A percentile compares a stretch with the other conserved stretches of the same genome.
Evolutionary conservation across 306 rosid species (phyloP).

Genomic region (Hippophae tibetana): DNA sequence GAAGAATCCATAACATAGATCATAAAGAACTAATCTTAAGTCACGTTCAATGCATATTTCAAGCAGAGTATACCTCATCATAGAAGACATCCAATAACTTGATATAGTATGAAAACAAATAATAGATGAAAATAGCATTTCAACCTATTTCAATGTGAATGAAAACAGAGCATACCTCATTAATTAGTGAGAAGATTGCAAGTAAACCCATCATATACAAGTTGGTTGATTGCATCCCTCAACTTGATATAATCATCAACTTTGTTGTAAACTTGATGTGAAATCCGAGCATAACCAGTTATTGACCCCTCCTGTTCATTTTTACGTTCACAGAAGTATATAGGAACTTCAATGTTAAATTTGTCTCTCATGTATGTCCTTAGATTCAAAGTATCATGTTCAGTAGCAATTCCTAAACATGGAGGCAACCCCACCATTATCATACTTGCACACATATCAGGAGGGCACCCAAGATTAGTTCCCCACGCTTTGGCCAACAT

Average conservation of each 20-base stretch:
- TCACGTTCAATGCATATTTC: too few species aligned
- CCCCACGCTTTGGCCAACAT: conserved; percentile 83
- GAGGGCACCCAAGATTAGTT: conserved; percentile 70
- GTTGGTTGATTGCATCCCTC: conserved; percentile 63
- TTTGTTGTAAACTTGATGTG: conserved; percentile 82
- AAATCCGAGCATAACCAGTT: conserved; percentile 87
- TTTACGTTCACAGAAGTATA: conserved; percentile 56
- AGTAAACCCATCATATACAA: conserved; percentile 52
- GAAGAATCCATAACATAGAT: too few species aligned
- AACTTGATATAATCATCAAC: conserved; percentile 71
- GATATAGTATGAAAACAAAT: not conserved
- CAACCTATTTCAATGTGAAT: not conserved
- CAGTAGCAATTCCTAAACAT: conserved; percentile 55
- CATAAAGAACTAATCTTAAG: too few species aligned
- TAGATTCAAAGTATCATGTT: conserved; percentile 50
- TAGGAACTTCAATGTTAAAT: conserved; percentile 74
- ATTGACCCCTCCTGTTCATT: conserved; percentile 44
- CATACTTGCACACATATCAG: conserved; percentile 86
- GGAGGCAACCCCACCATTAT: conserved; percentile 81
- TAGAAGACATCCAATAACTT: not conserved
- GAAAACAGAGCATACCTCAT: conserved; percentile 39
- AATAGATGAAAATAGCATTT: not conserved
- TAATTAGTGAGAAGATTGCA: conserved; percentile 49
- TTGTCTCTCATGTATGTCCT: conserved; percentile 64
- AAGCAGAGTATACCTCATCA: too few species aligned